Base-by-base conservation (phyloP, 2,329 filamentous ascomycete species). In the Drechslerella dactyloides region DNA sequence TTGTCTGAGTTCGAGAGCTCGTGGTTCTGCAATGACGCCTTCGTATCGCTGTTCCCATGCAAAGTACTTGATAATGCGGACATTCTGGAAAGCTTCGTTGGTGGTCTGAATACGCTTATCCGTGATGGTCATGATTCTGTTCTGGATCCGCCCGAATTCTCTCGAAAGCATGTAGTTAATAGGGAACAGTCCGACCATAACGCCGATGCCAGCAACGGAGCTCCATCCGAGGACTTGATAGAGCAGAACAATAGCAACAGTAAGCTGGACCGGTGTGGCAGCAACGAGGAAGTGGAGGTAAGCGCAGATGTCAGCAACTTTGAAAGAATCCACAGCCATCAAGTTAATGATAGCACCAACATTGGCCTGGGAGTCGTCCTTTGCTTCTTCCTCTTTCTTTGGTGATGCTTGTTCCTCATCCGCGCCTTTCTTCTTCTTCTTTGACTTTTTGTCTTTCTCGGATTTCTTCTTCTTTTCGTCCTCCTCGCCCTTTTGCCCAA, bases 41-140 rank as follows among this genome's bases (percentile, higher is more conserved):
- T 90, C 86, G 78, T 97, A 99, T 1, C 93, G 89, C 76, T 92
- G 87, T 79, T 99, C 94, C 94, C 94, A 99, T 0, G 94, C 93
- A 79, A 99, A 99, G 80, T 94, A 99, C 79, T 99, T 99, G 85
- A 99, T 97, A 79, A 99, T 97, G 57, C 94, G 88, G 75, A 99
- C 97, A 77, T 97, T 99, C 78, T 96, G 93, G 27, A 99, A 83
- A 6, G 97, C 90, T 80, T 99, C 94, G 79, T 99, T 99, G 3
- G 94, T 99, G 2, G 92, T 89, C 78, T 97, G 91, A 74, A 99
- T 97, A 59, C 94, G 88, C 78, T 94, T 94, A 80, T 99, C 94
- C 1, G 94, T 99, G 19, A 92, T 92, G 58, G 90, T 86, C 82
- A 97, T 87, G 77, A 99, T 97, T 75, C 87, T 86, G 81, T 96